These are phyloP conservation scores for Microthlaspi erraticum DNA, from an alignment of 345 rosid genomes.

Conservation along the genomic window DNA sequence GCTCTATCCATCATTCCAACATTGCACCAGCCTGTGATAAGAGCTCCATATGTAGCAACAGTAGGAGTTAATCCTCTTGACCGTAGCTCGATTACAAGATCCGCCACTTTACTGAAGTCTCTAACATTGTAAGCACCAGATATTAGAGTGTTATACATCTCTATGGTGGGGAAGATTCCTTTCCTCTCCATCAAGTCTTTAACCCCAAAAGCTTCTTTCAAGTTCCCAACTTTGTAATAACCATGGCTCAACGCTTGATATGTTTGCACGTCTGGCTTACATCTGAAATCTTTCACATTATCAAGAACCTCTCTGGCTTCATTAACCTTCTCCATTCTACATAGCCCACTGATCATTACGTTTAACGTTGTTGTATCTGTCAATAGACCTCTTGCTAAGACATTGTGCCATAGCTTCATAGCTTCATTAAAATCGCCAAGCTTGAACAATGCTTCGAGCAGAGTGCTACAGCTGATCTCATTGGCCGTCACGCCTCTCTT, in stretches of 20 bases:
- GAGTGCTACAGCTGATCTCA: slow-evolving; percentile 67
- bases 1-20: slow-evolving; percentile 69
- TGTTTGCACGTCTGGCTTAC: slow-evolving; percentile 71
- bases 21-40: slow-evolving; percentile 72
- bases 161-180: slow-evolving; percentile 58
- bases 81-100: slow-evolving; percentile 58
- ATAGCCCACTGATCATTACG: slow-evolving; percentile 74
- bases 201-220: slow-evolving; percentile 66
- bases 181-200: slow-evolving; percentile 56
- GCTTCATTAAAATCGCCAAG: slow-evolving; percentile 68
- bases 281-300: slow-evolving; percentile 62
- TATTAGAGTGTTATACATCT: slow-evolving; percentile 70
- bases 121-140: slow-evolving; percentile 57
- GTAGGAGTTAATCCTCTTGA: slow-evolving; percentile 52
- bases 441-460: slow-evolving; percentile 75
- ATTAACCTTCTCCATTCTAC: slow-evolving; percentile 67
- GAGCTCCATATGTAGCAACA: slow-evolving; percentile 63
- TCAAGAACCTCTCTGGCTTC: slow-evolving; percentile 69
- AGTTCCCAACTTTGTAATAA: slow-evolving; percentile 69
- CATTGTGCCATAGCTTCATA: slow-evolving; percentile 65
- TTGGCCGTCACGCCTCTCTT: slow-evolving; percentile 55
- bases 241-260: slow-evolving; percentile 74
- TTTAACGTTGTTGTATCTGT: slow-evolving; percentile 63
- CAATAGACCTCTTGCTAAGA: slow-evolving; percentile 66
- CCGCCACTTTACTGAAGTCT: slow-evolving; percentile 45